These are phyloP conservation scores for Imleria badia DNA, from an alignment of 768 basidiomycete genomes.

Conservation along the genomic window DNA sequence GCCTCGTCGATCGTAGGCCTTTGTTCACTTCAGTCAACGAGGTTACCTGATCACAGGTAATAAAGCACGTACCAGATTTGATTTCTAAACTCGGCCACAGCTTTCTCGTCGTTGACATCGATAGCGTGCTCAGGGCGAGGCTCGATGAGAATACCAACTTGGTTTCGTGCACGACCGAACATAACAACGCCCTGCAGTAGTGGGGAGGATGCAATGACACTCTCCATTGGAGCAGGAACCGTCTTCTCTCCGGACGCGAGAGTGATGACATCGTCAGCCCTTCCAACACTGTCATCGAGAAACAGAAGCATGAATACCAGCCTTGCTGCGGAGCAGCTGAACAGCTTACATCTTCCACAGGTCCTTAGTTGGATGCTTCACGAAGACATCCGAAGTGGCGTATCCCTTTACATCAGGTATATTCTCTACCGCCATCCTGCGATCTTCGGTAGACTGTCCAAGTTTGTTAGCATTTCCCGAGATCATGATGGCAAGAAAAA, in stretches of 20 bases:
- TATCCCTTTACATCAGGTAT: slow-evolving; percentile 40
- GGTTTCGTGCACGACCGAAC: slow-evolving; percentile 35
- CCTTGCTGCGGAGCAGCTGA: not conserved
- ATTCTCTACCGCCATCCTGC: slow-evolving; percentile 30
- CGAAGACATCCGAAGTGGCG: slow-evolving; percentile 43
- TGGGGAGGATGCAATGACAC: slow-evolving; percentile 21
- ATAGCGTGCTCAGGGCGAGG: slow-evolving; percentile 13
- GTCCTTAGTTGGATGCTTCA: slow-evolving; percentile 43
- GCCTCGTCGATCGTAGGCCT: slow-evolving; percentile 46
- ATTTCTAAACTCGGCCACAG: slow-evolving; percentile 31
- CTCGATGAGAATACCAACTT: slow-evolving; percentile 36
- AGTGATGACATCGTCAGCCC: slow-evolving; percentile 38
- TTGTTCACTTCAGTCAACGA: not conserved
- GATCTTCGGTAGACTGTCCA: not conserved
- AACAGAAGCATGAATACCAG: not conserved
- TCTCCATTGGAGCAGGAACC: slow-evolving; percentile 30
- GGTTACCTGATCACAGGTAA: not conserved
- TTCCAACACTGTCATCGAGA: slow-evolving; percentile 25
- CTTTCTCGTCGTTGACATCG: slow-evolving; percentile 22
- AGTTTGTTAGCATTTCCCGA: not conserved
- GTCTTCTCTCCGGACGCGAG: slow-evolving; percentile 22
- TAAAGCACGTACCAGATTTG: slow-evolving; percentile 26
- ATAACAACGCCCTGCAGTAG: slow-evolving; percentile 27
- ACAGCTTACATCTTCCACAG: slow-evolving; percentile 36
- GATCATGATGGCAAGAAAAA: not conserved